phyloP scores from a whole-genome alignment of 495 filamentous ascomycete genomes.

The Penicillium silybi region DNA sequence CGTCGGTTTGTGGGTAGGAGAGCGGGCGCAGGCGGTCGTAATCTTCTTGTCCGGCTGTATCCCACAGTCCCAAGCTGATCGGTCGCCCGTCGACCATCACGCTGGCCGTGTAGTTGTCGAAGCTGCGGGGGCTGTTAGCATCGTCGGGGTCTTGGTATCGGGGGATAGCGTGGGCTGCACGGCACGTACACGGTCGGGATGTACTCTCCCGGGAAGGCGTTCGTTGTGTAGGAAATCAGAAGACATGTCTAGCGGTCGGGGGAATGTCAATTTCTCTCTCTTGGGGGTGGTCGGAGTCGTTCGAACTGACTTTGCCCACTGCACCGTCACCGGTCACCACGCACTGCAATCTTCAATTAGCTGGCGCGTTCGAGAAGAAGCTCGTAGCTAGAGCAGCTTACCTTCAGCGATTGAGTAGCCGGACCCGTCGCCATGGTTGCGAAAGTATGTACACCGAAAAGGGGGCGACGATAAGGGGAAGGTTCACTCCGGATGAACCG shows the following conservation, averaged over 20 bases:
- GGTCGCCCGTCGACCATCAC: slow-evolving; percentile 98
- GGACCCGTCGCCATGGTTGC: slow-evolving; percentile 59
- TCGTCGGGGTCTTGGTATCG: not conserved
- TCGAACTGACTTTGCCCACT: slow-evolving; percentile 79
- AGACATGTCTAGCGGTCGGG: slow-evolving; percentile 75
- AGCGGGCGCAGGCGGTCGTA: slow-evolving; percentile 94
- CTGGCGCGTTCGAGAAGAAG: slow-evolving; percentile 2
- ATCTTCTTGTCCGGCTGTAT: slow-evolving; percentile 98
- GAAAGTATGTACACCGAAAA: slow-evolving; percentile 21
- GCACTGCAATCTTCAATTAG: slow-evolving; percentile 56
- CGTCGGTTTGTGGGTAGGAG: slow-evolving; percentile 96
- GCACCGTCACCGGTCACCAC: slow-evolving; percentile 99
- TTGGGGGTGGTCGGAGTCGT: not conserved
- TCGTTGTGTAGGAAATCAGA: slow-evolving; percentile 97
- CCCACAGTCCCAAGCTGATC: slow-evolving; percentile 95
- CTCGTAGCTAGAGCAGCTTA: slow-evolving; percentile 24
- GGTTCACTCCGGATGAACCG: slow-evolving; percentile 10
- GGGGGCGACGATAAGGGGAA: slow-evolving; percentile 8
- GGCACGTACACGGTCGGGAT: slow-evolving; percentile 92
- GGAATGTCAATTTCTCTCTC: not conserved
- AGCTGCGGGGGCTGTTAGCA: slow-evolving; percentile 50
- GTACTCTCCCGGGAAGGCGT: slow-evolving; percentile 98
- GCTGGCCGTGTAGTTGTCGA: slow-evolving; percentile 98
- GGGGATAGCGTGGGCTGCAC: not conserved
- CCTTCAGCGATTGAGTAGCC: slow-evolving; percentile 73